Evolutionary conservation across 805 yeast genomes (phyloP).

Genomic region (Candida insectorum): DNA sequence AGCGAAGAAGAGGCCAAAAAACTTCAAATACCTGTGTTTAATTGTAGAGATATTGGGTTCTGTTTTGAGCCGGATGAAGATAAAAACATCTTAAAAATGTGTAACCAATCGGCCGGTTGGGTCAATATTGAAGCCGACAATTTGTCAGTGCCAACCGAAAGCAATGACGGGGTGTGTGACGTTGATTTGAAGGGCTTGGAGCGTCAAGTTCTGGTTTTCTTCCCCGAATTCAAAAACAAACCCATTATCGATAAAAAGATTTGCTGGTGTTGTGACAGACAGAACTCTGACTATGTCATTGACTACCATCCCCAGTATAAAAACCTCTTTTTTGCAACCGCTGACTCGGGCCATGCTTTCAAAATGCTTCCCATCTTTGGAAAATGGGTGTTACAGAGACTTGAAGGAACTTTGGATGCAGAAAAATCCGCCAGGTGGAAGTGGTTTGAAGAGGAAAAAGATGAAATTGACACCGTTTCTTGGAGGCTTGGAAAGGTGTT

Average conservation of each 20-base stretch:
- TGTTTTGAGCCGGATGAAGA: constrained; percentile 13
- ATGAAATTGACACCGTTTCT: constrained; percentile 8
- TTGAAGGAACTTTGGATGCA: constrained; percentile 7
- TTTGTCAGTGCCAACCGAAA: constrained; percentile 11
- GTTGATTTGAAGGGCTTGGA: constrained; percentile 7
- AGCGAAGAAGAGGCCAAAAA: constrained; percentile 9
- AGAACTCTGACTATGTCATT: constrained; percentile 30
- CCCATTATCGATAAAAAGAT: constrained; percentile 11
- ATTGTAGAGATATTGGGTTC: constrained; percentile 12
- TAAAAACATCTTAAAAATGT: constrained; percentile 11
- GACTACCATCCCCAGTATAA: constrained; percentile 27
- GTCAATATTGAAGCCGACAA: constrained; percentile 1
- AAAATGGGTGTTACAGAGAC: constrained; percentile 12
- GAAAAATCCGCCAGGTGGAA: constrained; percentile 9
- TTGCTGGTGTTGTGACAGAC: constrained; percentile 34
- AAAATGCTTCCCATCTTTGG: constrained; percentile 36
- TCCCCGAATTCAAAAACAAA: constrained; percentile 9
- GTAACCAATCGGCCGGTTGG: constrained; percentile 13
- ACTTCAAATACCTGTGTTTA: constrained; percentile 11
- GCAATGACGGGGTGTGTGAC: constrained; percentile 9
- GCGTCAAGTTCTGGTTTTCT: constrained; percentile 7
- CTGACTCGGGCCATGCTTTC: constrained; percentile 40
- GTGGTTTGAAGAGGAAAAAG: constrained; percentile 8
- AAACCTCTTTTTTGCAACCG: constrained; percentile 31
- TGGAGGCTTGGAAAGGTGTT: constrained; percentile 13